These are phyloP conservation scores for Leishmania martiniquensis DNA, from an alignment of 208 protist genomes.

Conservation along the genomic window DNA sequence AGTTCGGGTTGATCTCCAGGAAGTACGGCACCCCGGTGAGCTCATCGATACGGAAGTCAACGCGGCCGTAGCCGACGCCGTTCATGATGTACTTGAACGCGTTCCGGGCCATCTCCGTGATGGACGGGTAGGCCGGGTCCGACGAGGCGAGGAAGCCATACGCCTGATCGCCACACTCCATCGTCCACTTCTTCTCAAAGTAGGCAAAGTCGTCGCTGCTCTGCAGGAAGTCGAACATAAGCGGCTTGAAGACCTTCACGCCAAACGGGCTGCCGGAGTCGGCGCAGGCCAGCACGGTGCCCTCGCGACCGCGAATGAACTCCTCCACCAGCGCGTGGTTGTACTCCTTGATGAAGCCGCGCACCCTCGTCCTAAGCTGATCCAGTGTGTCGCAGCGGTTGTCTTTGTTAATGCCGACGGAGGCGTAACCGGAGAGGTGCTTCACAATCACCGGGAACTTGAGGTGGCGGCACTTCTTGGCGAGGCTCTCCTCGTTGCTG, in stretches of 20 bases:
- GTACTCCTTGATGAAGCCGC: constrained; percentile 74
- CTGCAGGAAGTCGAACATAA: constrained; percentile 86
- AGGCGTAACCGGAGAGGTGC: constrained; percentile 86
- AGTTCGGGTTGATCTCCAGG: constrained; percentile 92
- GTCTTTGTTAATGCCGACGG: constrained; percentile 87
- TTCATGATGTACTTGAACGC: constrained; percentile 87
- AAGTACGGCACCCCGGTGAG: constrained; percentile 74
- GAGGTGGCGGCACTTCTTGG: constrained; percentile 85
- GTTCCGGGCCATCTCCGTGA: constrained; percentile 82
- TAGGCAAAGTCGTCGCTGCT: constrained; percentile 85
- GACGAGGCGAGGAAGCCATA: constrained; percentile 66
- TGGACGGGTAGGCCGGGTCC: constrained; percentile 75
- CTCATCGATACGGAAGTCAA: constrained; percentile 89
- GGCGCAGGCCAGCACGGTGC: constrained; percentile 81
- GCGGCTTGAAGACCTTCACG: constrained; percentile 85
- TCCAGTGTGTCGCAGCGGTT: constrained; percentile 81
- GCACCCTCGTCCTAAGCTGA: constrained; percentile 71
- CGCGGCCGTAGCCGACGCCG: constrained; percentile 84
- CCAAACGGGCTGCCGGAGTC: constrained; percentile 69
- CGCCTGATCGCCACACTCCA: constrained; percentile 66
- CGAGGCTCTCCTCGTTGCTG: constrained; percentile 60
- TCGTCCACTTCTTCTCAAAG: constrained; percentile 91
- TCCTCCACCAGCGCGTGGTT: constrained; percentile 90
- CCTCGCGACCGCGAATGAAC: constrained; percentile 87
- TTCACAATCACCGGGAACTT: constrained; percentile 92